A percentile compares a stretch with the other conserved stretches of the same genome.
Conservation (phyloP, 179 eudicot genomes). For the Silene vulgaris region DNA sequence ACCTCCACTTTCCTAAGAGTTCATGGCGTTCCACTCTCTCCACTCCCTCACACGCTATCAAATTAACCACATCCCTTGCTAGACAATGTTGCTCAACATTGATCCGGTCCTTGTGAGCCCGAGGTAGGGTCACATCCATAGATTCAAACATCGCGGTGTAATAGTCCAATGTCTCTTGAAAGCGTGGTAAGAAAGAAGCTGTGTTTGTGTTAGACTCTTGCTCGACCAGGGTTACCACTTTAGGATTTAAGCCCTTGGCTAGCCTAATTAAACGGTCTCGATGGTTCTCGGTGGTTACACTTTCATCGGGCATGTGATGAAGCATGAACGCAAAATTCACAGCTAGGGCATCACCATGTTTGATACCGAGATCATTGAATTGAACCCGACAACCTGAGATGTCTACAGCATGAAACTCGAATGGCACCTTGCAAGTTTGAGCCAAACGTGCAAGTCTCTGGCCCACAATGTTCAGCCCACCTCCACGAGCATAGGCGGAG, state of each 20-base stretch:
- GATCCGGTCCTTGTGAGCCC: slow-evolving; percentile 69
- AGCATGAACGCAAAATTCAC: slow-evolving; percentile 83
- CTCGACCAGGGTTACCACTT: slow-evolving; percentile 81
- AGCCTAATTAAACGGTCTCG: slow-evolving; percentile 65
- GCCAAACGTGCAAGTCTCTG: slow-evolving; percentile 68
- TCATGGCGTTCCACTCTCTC: slow-evolving; percentile 71
- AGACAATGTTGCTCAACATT: slow-evolving; percentile 86
- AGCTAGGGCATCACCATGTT: slow-evolving; percentile 62
- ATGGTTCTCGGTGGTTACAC: slow-evolving; percentile 73
- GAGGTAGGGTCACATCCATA: slow-evolving; percentile 60
- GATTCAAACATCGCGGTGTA: slow-evolving; percentile 88
- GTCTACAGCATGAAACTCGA: slow-evolving; percentile 59
- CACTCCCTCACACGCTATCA: slow-evolving; percentile 80
- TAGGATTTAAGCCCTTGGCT: slow-evolving; percentile 61
- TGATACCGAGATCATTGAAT: slow-evolving; percentile 43
- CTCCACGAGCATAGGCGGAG: slow-evolving; percentile 80
- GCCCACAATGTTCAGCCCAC: slow-evolving; percentile 63
- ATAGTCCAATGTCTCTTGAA: slow-evolving; percentile 64
- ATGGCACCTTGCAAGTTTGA: slow-evolving; percentile 60
- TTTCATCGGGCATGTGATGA: slow-evolving; percentile 91
- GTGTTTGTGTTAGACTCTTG: slow-evolving; percentile 85
- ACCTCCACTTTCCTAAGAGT: slow-evolving; percentile 72
- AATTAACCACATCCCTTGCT: slow-evolving; percentile 78
- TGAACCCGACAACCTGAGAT: slow-evolving; percentile 41
- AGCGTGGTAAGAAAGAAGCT: slow-evolving; percentile 72